Evolutionary conservation across 2,329 filamentous ascomycete genomes (phyloP).

Genomic region (Trichoderma polysporum): DNA sequence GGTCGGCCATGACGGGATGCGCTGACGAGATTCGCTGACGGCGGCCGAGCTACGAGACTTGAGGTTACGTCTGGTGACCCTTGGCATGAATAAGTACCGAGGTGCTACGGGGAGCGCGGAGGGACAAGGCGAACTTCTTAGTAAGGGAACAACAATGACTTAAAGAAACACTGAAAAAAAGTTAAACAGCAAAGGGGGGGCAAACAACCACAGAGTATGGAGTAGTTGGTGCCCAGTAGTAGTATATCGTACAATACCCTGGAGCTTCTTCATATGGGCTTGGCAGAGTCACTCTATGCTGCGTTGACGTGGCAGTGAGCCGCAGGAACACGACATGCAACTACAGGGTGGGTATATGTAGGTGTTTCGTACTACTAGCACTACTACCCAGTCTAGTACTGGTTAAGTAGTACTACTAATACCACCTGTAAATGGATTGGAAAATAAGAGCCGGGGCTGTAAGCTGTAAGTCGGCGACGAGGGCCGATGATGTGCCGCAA

Average conservation of each 20-base stretch:
- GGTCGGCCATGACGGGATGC: constrained; percentile 12
- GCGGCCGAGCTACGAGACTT: not conserved
- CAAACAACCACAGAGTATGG: not conserved
- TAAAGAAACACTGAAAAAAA: not conserved
- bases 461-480: not conserved
- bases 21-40: constrained; percentile 21
- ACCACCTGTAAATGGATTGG: not conserved
- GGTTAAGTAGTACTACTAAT: not conserved
- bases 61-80: constrained; percentile 9
- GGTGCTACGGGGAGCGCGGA: not conserved
- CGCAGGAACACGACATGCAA: constrained; percentile 4
- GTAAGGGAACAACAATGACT: not conserved
- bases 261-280: not conserved
- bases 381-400: not conserved
- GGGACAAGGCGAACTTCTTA: not conserved
- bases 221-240: not conserved
- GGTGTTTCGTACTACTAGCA: not conserved
- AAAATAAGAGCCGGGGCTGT: not conserved
- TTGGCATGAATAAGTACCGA: not conserved
- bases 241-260: not conserved
- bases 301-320: constrained; percentile 15
- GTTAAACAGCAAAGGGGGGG: not conserved
- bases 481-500: not conserved
- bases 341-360: not conserved
- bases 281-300: not conserved